Percentiles rank a stretch among this genome's conserved stretches.
These are phyloP conservation scores for Lachancea thermotolerans DNA, from an alignment of 805 yeast species.

Conservation along the genomic window DNA sequence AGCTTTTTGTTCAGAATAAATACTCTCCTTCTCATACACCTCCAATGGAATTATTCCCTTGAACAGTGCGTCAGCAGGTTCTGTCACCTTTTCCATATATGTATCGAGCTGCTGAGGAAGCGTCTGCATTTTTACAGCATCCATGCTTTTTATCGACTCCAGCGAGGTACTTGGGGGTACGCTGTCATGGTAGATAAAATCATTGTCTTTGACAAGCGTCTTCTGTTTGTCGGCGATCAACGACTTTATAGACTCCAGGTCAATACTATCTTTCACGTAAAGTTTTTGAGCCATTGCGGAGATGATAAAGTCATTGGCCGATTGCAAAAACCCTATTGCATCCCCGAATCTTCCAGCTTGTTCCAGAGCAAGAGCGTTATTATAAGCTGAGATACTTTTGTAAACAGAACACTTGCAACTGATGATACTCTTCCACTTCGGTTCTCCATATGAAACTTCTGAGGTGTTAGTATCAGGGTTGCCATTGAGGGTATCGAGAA, in stretches of 20 bases:
- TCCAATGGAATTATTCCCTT: slow-evolving; percentile 76
- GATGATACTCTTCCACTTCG: slow-evolving; percentile 45
- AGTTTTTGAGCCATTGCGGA: slow-evolving; percentile 28
- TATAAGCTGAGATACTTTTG: slow-evolving; percentile 52
- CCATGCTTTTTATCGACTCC: slow-evolving; percentile 39
- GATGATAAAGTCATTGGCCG: slow-evolving; percentile 39
- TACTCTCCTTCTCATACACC: slow-evolving; percentile 80
- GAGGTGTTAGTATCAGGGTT: slow-evolving; percentile 25
- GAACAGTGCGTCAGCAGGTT: slow-evolving; percentile 48
- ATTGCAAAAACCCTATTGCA: slow-evolving; percentile 58
- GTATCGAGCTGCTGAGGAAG: slow-evolving; percentile 50
- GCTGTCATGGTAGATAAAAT: slow-evolving; percentile 75
- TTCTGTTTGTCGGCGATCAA: slow-evolving; percentile 33
- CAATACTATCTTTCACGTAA: slow-evolving; percentile 31
- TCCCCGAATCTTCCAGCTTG: slow-evolving; percentile 59
- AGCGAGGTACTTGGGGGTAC: slow-evolving; percentile 48
- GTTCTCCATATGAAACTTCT: slow-evolving; percentile 34
- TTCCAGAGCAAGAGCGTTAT: slow-evolving; percentile 51
- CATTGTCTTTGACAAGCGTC: slow-evolving; percentile 70
- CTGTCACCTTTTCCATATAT: slow-evolving; percentile 35
- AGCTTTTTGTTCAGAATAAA: slow-evolving; percentile 87
- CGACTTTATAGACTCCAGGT: slow-evolving; percentile 29
- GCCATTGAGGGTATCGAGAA: slow-evolving; percentile 37
- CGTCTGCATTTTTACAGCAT: slow-evolving; percentile 62
- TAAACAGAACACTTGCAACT: slow-evolving; percentile 50